Evolutionary conservation across 1,284 basidiomycete species (phyloP).

Genomic region (Ustilago lituana): DNA sequence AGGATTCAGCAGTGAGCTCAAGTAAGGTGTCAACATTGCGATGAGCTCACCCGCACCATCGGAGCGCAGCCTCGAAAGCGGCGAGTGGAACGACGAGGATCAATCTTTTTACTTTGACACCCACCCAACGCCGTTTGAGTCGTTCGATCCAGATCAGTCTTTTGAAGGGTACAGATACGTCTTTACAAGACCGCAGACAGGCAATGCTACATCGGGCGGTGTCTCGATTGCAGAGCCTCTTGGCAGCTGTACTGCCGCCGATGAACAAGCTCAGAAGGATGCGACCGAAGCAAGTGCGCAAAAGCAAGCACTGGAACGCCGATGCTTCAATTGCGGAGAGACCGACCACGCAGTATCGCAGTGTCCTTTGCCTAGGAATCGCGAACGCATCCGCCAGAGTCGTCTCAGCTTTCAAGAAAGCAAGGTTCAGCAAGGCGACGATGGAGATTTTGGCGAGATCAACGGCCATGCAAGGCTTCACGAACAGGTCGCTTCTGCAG

Average conservation of each 20-base stretch:
- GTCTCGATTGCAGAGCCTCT: neutral
- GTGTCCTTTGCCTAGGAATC: slow-evolving; percentile 16
- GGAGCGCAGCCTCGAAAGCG: slow-evolving; percentile 22
- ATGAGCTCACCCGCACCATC: slow-evolving; percentile 20
- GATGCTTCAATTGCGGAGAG: slow-evolving; percentile 36
- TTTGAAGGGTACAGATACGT: slow-evolving; percentile 26
- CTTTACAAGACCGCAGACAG: slow-evolving; percentile 7
- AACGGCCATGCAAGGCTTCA: slow-evolving; percentile 23
- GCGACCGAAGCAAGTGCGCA: too few relatives aligned
- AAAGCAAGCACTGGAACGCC: neutral
- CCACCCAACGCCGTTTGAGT: slow-evolving; percentile 23
- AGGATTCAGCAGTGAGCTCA: neutral
- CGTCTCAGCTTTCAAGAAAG: slow-evolving; percentile 16
- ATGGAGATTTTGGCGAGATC: slow-evolving; percentile 5
- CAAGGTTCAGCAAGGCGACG: slow-evolving; percentile 10
- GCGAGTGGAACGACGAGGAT: slow-evolving; percentile 30
- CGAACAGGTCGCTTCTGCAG: slow-evolving; percentile 22
- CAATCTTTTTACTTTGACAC: slow-evolving; percentile 28
- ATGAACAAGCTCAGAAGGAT: neutral
- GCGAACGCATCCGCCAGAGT: slow-evolving; percentile 24
- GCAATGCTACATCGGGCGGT: too few relatives aligned
- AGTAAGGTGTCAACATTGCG: neutral
- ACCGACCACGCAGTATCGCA: slow-evolving; percentile 13
- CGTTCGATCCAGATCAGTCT: slow-evolving; percentile 38
- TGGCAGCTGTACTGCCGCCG: neutral